Percentiles rank a stretch among this genome's conserved stretches.
Conservation (phyloP, 2,329 filamentous ascomycete genomes). For the Fusarium verticillioides region DNA sequence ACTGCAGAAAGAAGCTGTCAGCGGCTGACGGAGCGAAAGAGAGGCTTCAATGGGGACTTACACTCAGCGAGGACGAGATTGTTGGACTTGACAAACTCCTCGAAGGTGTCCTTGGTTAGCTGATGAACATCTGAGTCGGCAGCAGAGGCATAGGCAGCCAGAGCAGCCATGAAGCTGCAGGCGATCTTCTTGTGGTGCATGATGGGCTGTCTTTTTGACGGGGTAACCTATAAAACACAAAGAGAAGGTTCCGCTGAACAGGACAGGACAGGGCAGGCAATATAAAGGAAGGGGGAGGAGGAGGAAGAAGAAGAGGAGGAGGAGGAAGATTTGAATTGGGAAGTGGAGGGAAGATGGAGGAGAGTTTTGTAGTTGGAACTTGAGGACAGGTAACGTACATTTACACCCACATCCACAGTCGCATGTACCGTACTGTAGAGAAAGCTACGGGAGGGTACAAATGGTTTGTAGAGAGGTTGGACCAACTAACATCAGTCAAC, state of each 20-base stretch:
- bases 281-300: slow-evolving; percentile 13
- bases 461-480: slow-evolving; percentile 14
- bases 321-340: slow-evolving; percentile 30
- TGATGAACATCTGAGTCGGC: slow-evolving; percentile 83
- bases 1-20: slow-evolving; percentile 64
- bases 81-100: slow-evolving; percentile 85
- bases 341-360: slow-evolving; percentile 40
- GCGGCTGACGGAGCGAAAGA: slow-evolving; percentile 27
- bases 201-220: slow-evolving; percentile 42
- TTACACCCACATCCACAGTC: slow-evolving; percentile 6
- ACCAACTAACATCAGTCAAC: slow-evolving; percentile 5
- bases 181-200: slow-evolving; percentile 65
- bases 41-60: slow-evolving; percentile 59
- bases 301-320: not conserved
- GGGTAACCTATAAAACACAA: slow-evolving; percentile 42
- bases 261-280: slow-evolving; percentile 26
- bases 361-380: slow-evolving; percentile 51
- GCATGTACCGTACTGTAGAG: slow-evolving; percentile 1
- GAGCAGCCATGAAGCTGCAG: slow-evolving; percentile 65
- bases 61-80: slow-evolving; percentile 94
- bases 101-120: slow-evolving; percentile 87
- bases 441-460: slow-evolving; percentile 9
- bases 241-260: slow-evolving; percentile 34
- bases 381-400: slow-evolving; percentile 38
- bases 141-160: slow-evolving; percentile 68